Base-by-base conservation (phyloP, 176 grass and related monocot species). In the Triticum turgidum region DNA sequence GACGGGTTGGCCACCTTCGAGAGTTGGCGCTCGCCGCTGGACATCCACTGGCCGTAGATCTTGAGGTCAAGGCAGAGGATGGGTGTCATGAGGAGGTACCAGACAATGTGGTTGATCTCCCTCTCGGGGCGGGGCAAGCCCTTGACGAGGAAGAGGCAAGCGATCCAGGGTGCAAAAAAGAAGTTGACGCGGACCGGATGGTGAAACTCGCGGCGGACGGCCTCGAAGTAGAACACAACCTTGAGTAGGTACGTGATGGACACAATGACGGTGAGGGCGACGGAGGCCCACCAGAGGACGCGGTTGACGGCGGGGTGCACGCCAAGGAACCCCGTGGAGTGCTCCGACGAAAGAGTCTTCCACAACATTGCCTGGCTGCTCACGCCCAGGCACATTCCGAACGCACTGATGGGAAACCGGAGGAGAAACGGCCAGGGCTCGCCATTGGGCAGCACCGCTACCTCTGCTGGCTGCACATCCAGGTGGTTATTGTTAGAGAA, bases 1-100 rank as follows among this genome's bases (percentile, higher is more conserved):
- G 73, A 52, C 14, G 45, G 73, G 45, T 76, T 76, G 73, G 73
- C 73, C 44, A 76, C 45, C 73, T 52, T 52, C 4, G 73, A 76
- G 25, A 76, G 73, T 2, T 45, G 44, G 0, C 73, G 25, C 44
- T 76, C 73, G 8, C 73, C 73, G 1, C 1, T 5, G 15, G 45
- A 76, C 73, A 76, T 76, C 45, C 73, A 76, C 1, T 76, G 45
- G 4, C 73, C 73, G 4, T 76, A 76, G 24, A 76, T 52, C 73
- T 76, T 76, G 15, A 76, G 73, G 7, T 76, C 44, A 0, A 76
- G 73, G 73, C 1, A 30, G 45, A 76, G 45, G 45, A 76, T 76
- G 8, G 73, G 73, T 47, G 22, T 17, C 73, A 76, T 76, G 44
- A 52, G 73, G 8, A 76, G 0, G 44, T 76, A 76, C 73, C 73